These are phyloP conservation scores for Citrus maxima DNA, from an alignment of 345 rosid species.

Conservation along the genomic window DNA sequence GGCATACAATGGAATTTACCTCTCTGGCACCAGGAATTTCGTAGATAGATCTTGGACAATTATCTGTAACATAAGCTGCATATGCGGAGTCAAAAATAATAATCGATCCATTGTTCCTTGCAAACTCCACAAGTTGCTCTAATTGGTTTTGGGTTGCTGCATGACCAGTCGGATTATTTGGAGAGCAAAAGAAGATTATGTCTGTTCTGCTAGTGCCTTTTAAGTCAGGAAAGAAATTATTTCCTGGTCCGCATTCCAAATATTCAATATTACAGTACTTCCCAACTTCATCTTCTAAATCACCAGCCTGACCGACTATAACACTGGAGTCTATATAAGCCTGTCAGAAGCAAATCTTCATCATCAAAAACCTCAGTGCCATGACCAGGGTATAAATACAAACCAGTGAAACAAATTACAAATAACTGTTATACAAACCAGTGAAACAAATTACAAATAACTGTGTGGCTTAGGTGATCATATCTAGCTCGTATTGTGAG, in stretches of 20 bases:
- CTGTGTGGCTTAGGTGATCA: background rate
- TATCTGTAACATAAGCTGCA: slow-evolving; percentile 66
- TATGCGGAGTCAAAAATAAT: slow-evolving; percentile 77
- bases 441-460: background rate
- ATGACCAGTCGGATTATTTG: slow-evolving; percentile 87
- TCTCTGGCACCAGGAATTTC: slow-evolving; percentile 89
- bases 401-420: background rate
- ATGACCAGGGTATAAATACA: background rate
- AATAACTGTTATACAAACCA: background rate
- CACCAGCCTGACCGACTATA: slow-evolving; percentile 71
- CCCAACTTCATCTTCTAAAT: slow-evolving; percentile 44
- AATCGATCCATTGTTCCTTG: slow-evolving; percentile 68
- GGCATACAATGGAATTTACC: slow-evolving; percentile 28
- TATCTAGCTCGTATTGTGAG: background rate
- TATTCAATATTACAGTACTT: slow-evolving; percentile 63
- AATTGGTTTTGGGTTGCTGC: slow-evolving; percentile 61
- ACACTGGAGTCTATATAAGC: slow-evolving; percentile 78
- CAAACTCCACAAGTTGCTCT: slow-evolving; percentile 61
- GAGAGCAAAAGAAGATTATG: slow-evolving; percentile 88
- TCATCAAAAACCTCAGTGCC: background rate
- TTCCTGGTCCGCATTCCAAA: slow-evolving; percentile 54
- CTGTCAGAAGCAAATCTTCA: slow-evolving; percentile 28
- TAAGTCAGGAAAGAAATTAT: slow-evolving; percentile 68
- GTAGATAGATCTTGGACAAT: slow-evolving; percentile 66
- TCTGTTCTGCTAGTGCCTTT: slow-evolving; percentile 50